Conservation (phyloP, 352 stramenopile genomes). For the Globisporangium radiosum region DNA sequence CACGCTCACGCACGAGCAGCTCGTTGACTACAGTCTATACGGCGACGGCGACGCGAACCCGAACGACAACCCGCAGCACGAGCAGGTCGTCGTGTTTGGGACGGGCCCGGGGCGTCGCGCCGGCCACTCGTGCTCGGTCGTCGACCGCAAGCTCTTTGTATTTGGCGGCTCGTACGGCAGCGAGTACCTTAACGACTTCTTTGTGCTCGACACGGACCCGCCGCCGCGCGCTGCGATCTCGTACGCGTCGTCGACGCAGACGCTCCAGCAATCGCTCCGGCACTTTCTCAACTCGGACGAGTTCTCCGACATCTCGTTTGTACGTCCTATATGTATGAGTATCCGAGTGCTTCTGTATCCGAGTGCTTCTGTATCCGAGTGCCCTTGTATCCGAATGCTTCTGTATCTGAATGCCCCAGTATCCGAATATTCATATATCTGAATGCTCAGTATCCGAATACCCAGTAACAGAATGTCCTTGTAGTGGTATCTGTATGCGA, state of each 20-base stretch:
- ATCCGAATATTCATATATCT: too few species aligned
- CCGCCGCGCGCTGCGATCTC: slow-evolving; percentile 79
- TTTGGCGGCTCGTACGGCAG: slow-evolving; percentile 91
- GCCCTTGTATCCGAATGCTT: too few species aligned
- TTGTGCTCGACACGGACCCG: slow-evolving; percentile 93
- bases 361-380: too few species aligned
- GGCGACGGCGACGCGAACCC: slow-evolving; percentile 42
- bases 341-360: too few species aligned
- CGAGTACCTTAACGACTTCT: slow-evolving; percentile 94
- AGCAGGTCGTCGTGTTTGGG: slow-evolving; percentile 84
- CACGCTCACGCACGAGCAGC: slow-evolving; percentile 20
- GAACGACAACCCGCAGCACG: slow-evolving; percentile 54
- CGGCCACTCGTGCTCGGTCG: slow-evolving; percentile 92
- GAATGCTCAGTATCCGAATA: too few species aligned
- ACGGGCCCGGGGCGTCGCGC: slow-evolving; percentile 83
- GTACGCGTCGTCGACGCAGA: slow-evolving; percentile 52
- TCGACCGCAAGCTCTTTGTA: slow-evolving; percentile 91
- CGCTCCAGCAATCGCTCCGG: slow-evolving; percentile 68
- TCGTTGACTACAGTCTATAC: slow-evolving; percentile 18
- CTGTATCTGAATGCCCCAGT: too few species aligned
- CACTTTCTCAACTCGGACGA: slow-evolving; percentile 91
- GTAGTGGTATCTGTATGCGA: too few species aligned
- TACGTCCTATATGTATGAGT: slow-evolving; percentile 18
- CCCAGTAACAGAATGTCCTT: too few species aligned
- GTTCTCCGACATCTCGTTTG: slow-evolving; percentile 95